Evolutionary conservation across 495 filamentous ascomycete species (phyloP).

Genomic region (Neurospora terricola): DNA sequence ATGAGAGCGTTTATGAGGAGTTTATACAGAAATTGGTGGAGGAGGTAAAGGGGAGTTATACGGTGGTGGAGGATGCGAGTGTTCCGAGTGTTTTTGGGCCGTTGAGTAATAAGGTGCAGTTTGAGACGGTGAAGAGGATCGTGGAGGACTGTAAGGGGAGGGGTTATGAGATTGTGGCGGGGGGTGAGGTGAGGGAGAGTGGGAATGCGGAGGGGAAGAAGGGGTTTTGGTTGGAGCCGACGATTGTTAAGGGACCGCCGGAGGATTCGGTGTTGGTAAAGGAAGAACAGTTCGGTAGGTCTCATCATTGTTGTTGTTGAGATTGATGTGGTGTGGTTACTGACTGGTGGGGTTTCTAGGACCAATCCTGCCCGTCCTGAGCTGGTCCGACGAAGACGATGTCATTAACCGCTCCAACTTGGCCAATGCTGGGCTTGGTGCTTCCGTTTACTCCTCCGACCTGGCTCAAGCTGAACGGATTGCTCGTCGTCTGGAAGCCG

Average conservation of each 20-base stretch:
- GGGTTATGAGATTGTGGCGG: constrained; percentile 33
- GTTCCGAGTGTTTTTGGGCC: constrained; percentile 41
- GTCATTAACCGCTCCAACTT: constrained; percentile 48
- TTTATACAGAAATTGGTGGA: constrained; percentile 47
- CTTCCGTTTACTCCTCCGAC: constrained; percentile 46
- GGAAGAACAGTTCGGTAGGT: constrained; percentile 41
- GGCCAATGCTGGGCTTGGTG: constrained; percentile 45
- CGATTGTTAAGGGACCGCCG: constrained; percentile 37
- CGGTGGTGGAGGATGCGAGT: constrained; percentile 34
- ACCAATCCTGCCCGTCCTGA: constrained; percentile 47
- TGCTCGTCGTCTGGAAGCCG: constrained; percentile 42
- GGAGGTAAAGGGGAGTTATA: constrained; percentile 34
- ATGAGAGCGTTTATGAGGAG: constrained; percentile 53
- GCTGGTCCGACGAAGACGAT: constrained; percentile 49
- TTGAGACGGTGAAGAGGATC: constrained; percentile 40
- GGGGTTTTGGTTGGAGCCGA: constrained; percentile 39
- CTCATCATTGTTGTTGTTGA: not conserved
- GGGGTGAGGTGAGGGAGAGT: constrained; percentile 10
- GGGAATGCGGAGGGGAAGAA: constrained; percentile 13
- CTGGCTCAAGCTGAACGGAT: constrained; percentile 39
- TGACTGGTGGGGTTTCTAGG: no score
- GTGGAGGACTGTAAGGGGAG: constrained; percentile 36
- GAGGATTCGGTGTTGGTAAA: constrained; percentile 32
- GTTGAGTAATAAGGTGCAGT: constrained; percentile 53
- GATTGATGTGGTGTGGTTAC: not conserved